Conservation (phyloP, 2,329 filamentous ascomycete genomes). For the Thelonectria olida region DNA sequence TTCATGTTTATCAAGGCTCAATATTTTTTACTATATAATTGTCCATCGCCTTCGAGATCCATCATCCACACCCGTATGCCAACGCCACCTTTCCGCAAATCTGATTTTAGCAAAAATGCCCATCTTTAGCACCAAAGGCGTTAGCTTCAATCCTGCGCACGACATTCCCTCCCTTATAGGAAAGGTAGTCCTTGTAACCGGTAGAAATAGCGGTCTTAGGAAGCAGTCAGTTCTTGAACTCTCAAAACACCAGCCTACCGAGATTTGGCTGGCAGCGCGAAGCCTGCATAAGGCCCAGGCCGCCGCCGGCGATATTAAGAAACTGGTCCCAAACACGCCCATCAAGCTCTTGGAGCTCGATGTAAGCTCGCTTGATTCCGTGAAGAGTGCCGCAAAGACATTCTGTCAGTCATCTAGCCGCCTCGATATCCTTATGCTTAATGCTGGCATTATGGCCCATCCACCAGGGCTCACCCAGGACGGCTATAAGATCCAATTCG, state of each 20-base stretch:
- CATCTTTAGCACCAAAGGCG: too few species aligned
- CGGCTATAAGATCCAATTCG: too few species aligned
- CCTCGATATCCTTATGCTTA: conserved; percentile 55
- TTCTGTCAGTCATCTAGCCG: conserved; percentile 45
- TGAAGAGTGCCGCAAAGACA: conserved; percentile 49
- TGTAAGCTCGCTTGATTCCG: conserved; percentile 53
- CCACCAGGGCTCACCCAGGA: conserved; percentile 32
- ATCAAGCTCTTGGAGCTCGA: conserved; percentile 53
- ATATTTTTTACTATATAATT: too few species aligned
- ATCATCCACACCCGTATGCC: too few species aligned
- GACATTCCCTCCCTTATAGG: conserved; percentile 74
- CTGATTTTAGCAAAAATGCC: too few species aligned
- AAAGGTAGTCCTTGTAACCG: conserved; percentile 84
- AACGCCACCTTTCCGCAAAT: too few species aligned
- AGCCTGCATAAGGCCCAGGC: conserved; percentile 48
- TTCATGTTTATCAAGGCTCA: too few species aligned
- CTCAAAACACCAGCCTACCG: conserved; percentile 13
- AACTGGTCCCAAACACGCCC: conserved; percentile 25
- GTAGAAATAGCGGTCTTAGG: conserved; percentile 74
- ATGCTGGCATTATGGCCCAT: conserved; percentile 34
- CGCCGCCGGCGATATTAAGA: conserved; percentile 47
- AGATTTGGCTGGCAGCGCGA: conserved; percentile 37
- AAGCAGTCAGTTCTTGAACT: conserved; percentile 22
- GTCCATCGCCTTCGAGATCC: too few species aligned
- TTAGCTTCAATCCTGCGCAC: conserved; percentile 30